phyloP scores from a whole-genome alignment of 768 basidiomycete genomes.

The Rhodocollybia butyracea region DNA sequence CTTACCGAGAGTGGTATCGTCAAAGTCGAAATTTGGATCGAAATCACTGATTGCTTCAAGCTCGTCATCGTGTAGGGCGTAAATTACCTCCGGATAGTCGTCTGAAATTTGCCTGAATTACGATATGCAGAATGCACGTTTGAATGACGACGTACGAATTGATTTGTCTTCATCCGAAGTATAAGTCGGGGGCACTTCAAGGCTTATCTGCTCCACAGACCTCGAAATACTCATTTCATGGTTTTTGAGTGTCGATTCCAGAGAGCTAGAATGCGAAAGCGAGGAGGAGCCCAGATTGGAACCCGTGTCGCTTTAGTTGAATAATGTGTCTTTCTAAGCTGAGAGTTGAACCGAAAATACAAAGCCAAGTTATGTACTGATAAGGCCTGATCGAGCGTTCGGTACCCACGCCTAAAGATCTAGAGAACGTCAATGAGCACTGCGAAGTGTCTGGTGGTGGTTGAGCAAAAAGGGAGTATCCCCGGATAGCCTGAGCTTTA shows the following conservation, averaged over 20 bases:
- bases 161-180: neutral
- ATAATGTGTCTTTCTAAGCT: no score
- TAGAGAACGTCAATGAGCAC: no score
- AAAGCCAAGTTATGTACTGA: no score
- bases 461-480: no score
- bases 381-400: no score
- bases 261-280: neutral
- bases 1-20: neutral
- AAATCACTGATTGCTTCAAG: neutral
- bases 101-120: no score
- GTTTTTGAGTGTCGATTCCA: neutral
- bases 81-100: neutral
- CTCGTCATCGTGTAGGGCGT: neutral
- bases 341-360: no score
- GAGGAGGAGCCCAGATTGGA: slow-evolving; percentile 1
- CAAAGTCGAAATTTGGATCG: slow-evolving; percentile 9
- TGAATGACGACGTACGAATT: neutral
- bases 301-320: no score
- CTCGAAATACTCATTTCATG: slow-evolving; percentile 1
- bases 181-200: neutral
- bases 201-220: neutral
- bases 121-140: no score
- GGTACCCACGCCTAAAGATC: no score
- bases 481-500: no score
- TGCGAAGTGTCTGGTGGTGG: no score